Conservation (phyloP, 2,329 filamentous ascomycete species). For the Ophiosphaerella narmari region DNA sequence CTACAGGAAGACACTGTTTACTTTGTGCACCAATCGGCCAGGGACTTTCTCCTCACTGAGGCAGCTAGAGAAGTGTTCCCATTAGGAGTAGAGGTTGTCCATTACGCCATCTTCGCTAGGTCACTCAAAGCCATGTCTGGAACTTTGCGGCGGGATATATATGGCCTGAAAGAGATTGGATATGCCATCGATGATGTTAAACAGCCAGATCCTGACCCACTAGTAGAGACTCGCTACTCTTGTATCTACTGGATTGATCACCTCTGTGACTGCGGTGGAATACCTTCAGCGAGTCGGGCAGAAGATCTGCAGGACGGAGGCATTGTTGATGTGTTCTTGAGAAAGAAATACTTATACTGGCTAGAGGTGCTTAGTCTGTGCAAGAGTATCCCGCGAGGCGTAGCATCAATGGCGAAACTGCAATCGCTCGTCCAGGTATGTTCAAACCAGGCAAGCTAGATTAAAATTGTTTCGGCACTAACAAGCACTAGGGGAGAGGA, state of each 20-base stretch:
- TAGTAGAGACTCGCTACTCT: not conserved
- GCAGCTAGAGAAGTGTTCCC: not conserved
- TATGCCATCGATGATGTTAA: not conserved
- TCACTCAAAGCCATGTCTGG: conserved; percentile 1
- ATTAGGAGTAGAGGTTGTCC: not conserved
- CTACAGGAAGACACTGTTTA: no score
- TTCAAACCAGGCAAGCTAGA: not conserved
- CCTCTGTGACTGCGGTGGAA: not conserved
- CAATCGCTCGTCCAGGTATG: conserved; percentile 1
- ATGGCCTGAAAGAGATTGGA: not conserved
- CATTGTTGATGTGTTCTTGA: not conserved
- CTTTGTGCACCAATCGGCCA: not conserved
- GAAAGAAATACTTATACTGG: not conserved
- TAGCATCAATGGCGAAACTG: conserved; percentile 2
- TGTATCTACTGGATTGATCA: not conserved
- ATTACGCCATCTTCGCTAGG: not conserved
- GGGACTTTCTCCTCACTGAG: not conserved
- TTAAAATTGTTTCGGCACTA: not conserved
- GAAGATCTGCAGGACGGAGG: not conserved
- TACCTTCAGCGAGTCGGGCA: not conserved
- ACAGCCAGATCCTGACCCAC: not conserved
- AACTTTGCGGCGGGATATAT: not conserved
- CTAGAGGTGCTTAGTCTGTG: conserved; percentile 2
- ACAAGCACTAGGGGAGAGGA: not conserved
- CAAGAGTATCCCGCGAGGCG: not conserved